These are phyloP conservation scores for Arabidopsis hybrid DNA, from an alignment of 441 rosid genomes.

Conservation along the genomic window DNA sequence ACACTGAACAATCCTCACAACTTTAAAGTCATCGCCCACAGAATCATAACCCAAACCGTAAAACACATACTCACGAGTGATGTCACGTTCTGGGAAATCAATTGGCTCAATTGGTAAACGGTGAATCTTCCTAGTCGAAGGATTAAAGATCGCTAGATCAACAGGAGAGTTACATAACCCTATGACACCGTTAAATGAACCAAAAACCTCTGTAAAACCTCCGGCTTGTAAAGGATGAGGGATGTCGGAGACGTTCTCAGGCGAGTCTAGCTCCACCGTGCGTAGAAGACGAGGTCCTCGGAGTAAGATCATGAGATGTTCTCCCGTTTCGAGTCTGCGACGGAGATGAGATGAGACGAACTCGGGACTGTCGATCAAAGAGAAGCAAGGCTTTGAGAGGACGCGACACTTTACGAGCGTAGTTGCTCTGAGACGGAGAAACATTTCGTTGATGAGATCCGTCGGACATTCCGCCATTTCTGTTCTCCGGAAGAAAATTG, in stretches of 20 bases:
- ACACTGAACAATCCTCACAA: constrained; percentile 57
- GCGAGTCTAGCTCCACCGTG: constrained; percentile 39
- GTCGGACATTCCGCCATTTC: constrained; percentile 50
- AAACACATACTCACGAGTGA: constrained; percentile 51
- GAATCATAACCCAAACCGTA: constrained; percentile 72
- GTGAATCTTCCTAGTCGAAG: constrained; percentile 48
- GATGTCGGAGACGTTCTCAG: constrained; percentile 36
- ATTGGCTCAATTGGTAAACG: constrained; percentile 49
- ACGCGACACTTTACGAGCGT: constrained; percentile 48
- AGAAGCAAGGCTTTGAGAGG: constrained; percentile 44
- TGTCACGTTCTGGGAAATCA: constrained; percentile 31
- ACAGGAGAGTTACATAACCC: constrained; percentile 56
- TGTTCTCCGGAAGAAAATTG: not conserved
- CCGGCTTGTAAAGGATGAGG: constrained; percentile 50
- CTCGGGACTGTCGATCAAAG: constrained; percentile 48
- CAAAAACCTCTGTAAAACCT: constrained; percentile 56
- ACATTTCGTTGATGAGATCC: constrained; percentile 49
- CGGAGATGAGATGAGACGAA: constrained; percentile 48
- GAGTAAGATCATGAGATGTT: constrained; percentile 45
- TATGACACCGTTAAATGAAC: constrained; percentile 62
- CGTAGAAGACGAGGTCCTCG: constrained; percentile 43
- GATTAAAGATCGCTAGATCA: constrained; percentile 59
- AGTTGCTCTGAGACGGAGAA: constrained; percentile 43
- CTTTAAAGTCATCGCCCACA: constrained; percentile 53
- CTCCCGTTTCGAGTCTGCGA: constrained; percentile 41